Percentiles rank a stretch among this genome's conserved stretches.
Evolutionary conservation across 306 rosid genomes (phyloP).

Genomic region (Rubus idaeus): DNA sequence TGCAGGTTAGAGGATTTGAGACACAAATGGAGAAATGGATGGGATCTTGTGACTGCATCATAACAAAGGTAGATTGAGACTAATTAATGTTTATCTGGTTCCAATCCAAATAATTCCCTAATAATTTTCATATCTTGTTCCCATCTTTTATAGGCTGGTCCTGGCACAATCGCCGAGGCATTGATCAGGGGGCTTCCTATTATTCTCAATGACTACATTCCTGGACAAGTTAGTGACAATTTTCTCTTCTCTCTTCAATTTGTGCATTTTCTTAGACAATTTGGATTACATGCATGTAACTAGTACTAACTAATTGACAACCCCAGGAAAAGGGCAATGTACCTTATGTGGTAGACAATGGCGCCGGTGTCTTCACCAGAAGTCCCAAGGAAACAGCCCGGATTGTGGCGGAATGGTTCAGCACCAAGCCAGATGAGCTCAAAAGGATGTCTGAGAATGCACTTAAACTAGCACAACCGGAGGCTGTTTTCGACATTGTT

Average conservation of each 20-base stretch:
- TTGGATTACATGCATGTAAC: neutral
- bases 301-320: conserved; percentile 11
- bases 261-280: neutral
- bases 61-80: conserved; percentile 70
- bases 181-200: conserved; percentile 97
- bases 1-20: conserved; percentile 86
- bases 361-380: conserved; percentile 95
- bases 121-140: neutral
- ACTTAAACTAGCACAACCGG: conserved; percentile 85
- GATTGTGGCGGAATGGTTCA: conserved; percentile 86
- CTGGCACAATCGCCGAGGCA: conserved; percentile 98
- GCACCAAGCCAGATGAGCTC: conserved; percentile 66
- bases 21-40: conserved; percentile 95
- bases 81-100: neutral
- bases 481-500: conserved; percentile 90
- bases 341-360: conserved; percentile 91
- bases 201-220: conserved; percentile 91
- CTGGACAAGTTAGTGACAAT: conserved; percentile 73
- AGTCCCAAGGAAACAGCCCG: conserved; percentile 83
- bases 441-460: conserved; percentile 75
- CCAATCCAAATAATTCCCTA: conserved; percentile 3
- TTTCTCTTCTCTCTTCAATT: neutral
- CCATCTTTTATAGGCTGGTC: conserved; percentile 76
- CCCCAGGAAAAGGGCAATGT: conserved; percentile 92
- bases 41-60: conserved; percentile 99